Percentiles rank a stretch among this genome's conserved stretches.
Conservation (phyloP, 2,329 filamentous ascomycete genomes). For the Penicillium sp. region DNA sequence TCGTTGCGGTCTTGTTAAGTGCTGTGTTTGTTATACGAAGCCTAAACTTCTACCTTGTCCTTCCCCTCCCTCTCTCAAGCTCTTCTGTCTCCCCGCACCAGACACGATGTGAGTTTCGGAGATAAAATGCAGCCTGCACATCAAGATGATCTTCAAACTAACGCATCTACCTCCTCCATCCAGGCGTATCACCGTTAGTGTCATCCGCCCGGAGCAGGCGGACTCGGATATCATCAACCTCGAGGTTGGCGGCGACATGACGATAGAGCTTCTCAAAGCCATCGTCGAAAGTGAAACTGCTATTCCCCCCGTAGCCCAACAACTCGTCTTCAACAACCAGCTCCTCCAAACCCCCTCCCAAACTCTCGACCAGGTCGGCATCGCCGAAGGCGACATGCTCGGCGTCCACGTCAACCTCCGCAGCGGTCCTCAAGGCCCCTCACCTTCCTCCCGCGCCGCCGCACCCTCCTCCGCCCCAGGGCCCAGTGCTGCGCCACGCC, state of each 20-base stretch:
- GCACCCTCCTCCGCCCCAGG: conserved; percentile 36
- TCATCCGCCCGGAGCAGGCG: conserved; percentile 73
- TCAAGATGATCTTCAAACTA: neutral
- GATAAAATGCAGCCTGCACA: neutral
- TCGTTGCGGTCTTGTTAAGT: neutral
- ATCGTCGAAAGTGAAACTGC: conserved; percentile 83
- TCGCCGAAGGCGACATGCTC: conserved; percentile 90
- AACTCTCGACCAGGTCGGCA: conserved; percentile 79
- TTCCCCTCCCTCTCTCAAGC: conserved; percentile 3
- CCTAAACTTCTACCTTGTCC: neutral
- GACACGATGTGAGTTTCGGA: conserved; percentile 11
- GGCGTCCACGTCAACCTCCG: conserved; percentile 72
- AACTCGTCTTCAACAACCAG: conserved; percentile 88
- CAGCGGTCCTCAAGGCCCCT: conserved; percentile 36
- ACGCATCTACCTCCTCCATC: neutral
- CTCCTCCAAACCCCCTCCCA: conserved; percentile 77
- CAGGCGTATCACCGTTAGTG: conserved; percentile 87
- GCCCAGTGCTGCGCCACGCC: conserved; percentile 38
- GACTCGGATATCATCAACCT: conserved; percentile 80
- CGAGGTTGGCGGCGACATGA: conserved; percentile 82
- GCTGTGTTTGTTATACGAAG: neutral
- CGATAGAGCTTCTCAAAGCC: conserved; percentile 82
- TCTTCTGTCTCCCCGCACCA: conserved; percentile 5
- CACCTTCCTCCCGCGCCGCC: conserved; percentile 11
- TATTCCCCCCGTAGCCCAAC: conserved; percentile 74